Base-by-base conservation (phyloP, 805 yeast genomes). In the Candida koratica region DNA sequence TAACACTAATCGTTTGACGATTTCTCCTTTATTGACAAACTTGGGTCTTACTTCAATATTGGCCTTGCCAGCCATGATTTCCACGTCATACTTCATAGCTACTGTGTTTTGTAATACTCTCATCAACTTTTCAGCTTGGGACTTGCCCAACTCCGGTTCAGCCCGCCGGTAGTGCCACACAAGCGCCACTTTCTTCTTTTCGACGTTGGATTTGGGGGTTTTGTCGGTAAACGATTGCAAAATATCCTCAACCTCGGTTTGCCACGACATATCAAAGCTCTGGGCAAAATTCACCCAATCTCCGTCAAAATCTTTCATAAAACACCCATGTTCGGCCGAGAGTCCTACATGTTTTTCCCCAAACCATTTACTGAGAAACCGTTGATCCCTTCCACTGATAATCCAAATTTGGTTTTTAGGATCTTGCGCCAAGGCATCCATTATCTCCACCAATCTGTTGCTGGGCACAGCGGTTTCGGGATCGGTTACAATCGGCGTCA, bases 391-490 rank as follows among this genome's bases (percentile, higher is more conserved):
- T 2, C 99, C 99, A 26, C 94, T 82, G 42, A 93, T 90, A 45
- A 93, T 77, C 98, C 98, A 93, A 28, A 93, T 80, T 55, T 79
- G 81, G 61, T 93, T 93, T 42, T 69, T 69, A 5, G 90, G 87
- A 56, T 90, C 97, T 10, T 69, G 67, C 2, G 82, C 69, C 36
- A 93, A 67, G 19, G 68, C 64, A 17, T 73, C 67, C 40, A 93
- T 59, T 9, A 83, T 75, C 6, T 67, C 59, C 36, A 76, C 69
- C 29, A 93, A 67, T 46, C 82, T 71, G 3, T 81, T 79, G 1
- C 95, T 79, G 3, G 99, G 98, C 27, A 93, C 84, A 0, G 98
- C 98, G 0, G 97, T 97, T n/a, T 90, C 87, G 2, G 99, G 99
- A 49, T 93, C 97, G 25, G 79, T 75, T 3, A 93, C 98, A 53